Percentiles rank a stretch among this genome's conserved stretches.
phyloP scores from a whole-genome alignment of 257 asterid genomes.

The Gardenia jasminoides region DNA sequence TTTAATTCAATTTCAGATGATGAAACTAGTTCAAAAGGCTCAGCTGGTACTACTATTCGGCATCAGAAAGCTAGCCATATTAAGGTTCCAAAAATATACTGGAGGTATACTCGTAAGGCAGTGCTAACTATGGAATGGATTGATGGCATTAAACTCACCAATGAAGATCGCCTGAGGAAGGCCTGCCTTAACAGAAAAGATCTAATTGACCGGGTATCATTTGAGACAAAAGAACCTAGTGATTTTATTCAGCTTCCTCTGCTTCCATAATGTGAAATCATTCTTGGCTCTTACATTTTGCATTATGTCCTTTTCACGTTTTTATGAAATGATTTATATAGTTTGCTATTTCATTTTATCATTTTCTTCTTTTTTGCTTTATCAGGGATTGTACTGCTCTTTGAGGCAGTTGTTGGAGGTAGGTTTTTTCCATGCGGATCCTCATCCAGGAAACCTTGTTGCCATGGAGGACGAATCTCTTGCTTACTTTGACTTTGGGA shows the following conservation, averaged over 20 bases:
- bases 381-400: conserved; percentile 88
- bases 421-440: conserved; percentile 98
- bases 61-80: conserved; percentile 44
- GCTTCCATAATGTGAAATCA: background rate
- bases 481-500: conserved; percentile 98
- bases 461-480: conserved; percentile 84
- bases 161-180: conserved; percentile 60
- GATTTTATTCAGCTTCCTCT: conserved; percentile 1
- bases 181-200: conserved; percentile 75
- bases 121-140: conserved; percentile 99
- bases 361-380: conserved; percentile 6
- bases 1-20: conserved; percentile 41
- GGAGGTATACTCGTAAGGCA: conserved; percentile 81
- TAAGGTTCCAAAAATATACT: conserved; percentile 89
- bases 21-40: conserved; percentile 30
- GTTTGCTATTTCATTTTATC: conserved; percentile 3
- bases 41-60: conserved; percentile 20
- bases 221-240: conserved; percentile 4
- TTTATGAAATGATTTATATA: background rate
- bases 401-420: conserved; percentile 95
- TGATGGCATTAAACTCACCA: conserved; percentile 92
- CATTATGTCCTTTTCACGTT: background rate
- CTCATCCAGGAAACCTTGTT: conserved; percentile 98
- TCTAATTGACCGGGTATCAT: conserved; percentile 75
- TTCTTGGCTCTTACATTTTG: background rate